Evolutionary conservation across 371 early-diverging fungal species (phyloP), one percentile per base, ranked within the genome.

Genomic region (Circinella minor): DNA sequence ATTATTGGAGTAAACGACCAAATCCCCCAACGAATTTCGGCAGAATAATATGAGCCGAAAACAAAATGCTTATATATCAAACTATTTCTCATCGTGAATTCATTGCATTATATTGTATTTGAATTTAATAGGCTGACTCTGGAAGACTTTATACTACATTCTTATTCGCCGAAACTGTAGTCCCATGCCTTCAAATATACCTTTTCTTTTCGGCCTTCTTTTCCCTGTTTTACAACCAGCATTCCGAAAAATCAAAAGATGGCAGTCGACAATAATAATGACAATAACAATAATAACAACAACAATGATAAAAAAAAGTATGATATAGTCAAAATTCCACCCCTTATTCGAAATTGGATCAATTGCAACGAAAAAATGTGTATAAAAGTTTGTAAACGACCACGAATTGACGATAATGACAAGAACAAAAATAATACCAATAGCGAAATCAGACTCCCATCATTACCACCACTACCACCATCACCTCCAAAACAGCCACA

Each of bases 351-450:
- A 3, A 43, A 63, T 51, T 65, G 51, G 66, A 65, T 55, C 38
- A 51, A 65, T 17, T 65, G 66, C 20, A 55, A 55, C 36, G 49
- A 36, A 11, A 55, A 65, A 36, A 55, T 65, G 51, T 65, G 66
- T 37, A 36, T 51, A 15, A 36, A 43, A 55, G 37, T 55, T 15
- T 51, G 66, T 38, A 27, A 51, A 55, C 27, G 27, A 15, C 66
- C 66, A 51, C 51, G 51, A 51, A 8, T 15, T 14, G 15, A 51
- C 4, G 51, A 51, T 1, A 51, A 51, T 51, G 51, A 51, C 51
- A 51, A 51, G 14, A 51, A 51, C 15, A 15, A 15, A 17, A 7
- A 51, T 5, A 51, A 51, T 15, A 63, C 46, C 63, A 39, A 63
- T 13, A 34, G 37, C 39, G 37, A 61, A 15, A 34, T 11, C 20